Evolutionary conservation across 225 moss, liverwort and hornwort genomes (phyloP).

Genomic region (Antitrichia curtipendula): DNA sequence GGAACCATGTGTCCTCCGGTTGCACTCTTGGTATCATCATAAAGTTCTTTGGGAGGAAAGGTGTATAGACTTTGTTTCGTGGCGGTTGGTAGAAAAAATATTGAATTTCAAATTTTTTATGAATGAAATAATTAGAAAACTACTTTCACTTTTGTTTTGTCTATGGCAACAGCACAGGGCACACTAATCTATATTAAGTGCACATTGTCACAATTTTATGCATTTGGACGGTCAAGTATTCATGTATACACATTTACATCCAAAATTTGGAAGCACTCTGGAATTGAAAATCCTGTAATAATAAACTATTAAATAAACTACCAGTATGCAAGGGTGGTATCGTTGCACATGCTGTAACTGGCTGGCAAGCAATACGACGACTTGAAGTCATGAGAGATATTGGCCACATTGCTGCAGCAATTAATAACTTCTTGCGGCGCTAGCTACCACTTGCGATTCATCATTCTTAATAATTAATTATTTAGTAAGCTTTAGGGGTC

Average conservation of each 20-base stretch:
- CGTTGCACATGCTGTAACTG: not conserved
- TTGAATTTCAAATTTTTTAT: no score
- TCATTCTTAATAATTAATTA: not conserved
- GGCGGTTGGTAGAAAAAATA: no score
- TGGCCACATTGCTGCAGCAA: not conserved
- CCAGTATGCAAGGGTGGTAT: not conserved
- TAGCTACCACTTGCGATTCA: not conserved
- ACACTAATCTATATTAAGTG: no score
- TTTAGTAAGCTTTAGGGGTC: not conserved
- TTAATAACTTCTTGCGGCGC: not conserved
- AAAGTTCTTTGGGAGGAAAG: no score
- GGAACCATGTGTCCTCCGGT: no score
- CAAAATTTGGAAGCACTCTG: not conserved
- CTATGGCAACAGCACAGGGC: no score
- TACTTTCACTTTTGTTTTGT: no score
- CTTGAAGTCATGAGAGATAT: not conserved
- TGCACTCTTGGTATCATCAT: no score
- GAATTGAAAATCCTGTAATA: not conserved
- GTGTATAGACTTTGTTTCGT: no score
- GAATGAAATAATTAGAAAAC: no score
- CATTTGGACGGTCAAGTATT: not conserved
- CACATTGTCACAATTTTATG: no score
- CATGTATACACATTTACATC: not conserved
- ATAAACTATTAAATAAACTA: not conserved
- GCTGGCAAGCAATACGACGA: not conserved